Percentiles rank a stretch among this genome's conserved stretches.
These are phyloP conservation scores for Tylopilus balloui DNA, from an alignment of 768 basidiomycete genomes.

Conservation along the genomic window DNA sequence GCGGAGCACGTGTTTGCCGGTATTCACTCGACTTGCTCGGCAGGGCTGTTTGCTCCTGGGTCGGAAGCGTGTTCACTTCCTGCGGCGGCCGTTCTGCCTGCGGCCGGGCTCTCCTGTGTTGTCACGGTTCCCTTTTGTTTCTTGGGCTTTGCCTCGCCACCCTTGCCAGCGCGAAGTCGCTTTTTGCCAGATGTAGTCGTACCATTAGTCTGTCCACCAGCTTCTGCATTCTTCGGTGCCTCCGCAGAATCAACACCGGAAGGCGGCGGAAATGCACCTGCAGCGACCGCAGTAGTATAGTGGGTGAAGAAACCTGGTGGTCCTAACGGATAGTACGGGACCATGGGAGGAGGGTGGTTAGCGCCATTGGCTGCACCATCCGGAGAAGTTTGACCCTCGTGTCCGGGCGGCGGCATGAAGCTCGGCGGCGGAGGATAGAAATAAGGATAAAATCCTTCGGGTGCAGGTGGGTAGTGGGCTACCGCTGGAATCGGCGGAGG, in stretches of 20 bases:
- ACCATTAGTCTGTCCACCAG: constrained; percentile 17
- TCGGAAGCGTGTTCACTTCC: constrained; percentile 29
- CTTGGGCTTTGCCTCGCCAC: constrained; percentile 29
- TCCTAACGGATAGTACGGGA: constrained; percentile 36
- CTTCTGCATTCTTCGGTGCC: constrained; percentile 21
- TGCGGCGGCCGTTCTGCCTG: constrained; percentile 25
- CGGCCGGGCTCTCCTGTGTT: constrained; percentile 15
- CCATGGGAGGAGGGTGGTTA: constrained; percentile 28
- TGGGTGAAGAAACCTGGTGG: constrained; percentile 40
- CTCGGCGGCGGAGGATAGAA: constrained; percentile 41
- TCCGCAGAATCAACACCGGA: constrained; percentile 27
- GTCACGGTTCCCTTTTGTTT: constrained; percentile 26
- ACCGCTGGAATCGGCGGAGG: constrained; percentile 26
- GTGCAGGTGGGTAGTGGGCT: constrained; percentile 32
- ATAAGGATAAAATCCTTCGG: constrained; percentile 44
- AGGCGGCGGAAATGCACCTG: constrained; percentile 32
- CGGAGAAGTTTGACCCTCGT: constrained; percentile 33
- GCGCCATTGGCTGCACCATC: constrained; percentile 32
- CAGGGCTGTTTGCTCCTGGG: constrained; percentile 20
- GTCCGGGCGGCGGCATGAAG: constrained; percentile 35
- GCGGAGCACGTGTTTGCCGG: not conserved
- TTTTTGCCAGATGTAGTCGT: constrained; percentile 25
- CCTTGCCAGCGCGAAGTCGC: constrained; percentile 28
- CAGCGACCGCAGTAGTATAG: constrained; percentile 25
- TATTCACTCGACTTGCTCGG: constrained; percentile 23